phyloP scores from a whole-genome alignment of 78 protist genomes.

The Planoprotostelium fungivorum region DNA sequence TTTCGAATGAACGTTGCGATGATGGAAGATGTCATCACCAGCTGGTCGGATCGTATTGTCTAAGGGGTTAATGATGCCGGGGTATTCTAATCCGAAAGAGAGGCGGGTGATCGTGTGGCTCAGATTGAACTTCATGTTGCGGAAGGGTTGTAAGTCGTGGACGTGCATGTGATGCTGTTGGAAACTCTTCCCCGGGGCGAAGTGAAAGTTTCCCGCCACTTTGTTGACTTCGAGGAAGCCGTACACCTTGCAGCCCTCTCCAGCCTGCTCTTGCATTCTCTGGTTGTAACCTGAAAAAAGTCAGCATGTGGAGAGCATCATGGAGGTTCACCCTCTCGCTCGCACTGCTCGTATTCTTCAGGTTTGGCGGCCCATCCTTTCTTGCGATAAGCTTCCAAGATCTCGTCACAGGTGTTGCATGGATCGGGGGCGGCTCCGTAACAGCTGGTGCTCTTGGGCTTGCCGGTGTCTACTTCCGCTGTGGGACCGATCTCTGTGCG shows the following conservation, averaged over 20 bases:
- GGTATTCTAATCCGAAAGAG: slow-evolving; percentile 82
- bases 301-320: slow-evolving; percentile 4
- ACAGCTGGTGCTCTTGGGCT: slow-evolving; percentile 79
- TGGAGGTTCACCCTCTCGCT: slow-evolving; percentile 16
- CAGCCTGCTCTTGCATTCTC: slow-evolving; percentile 44
- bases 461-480: neutral
- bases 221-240: slow-evolving; percentile 75
- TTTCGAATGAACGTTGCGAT: neutral
- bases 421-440: slow-evolving; percentile 80
- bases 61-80: slow-evolving; percentile 83
- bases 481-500: neutral
- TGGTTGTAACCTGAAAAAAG: slow-evolving; percentile 46
- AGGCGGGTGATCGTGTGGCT: slow-evolving; percentile 71
- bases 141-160: slow-evolving; percentile 66
- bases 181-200: slow-evolving; percentile 81
- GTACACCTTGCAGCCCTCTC: slow-evolving; percentile 83
- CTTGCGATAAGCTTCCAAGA: slow-evolving; percentile 62
- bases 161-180: slow-evolving; percentile 63
- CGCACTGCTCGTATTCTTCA: slow-evolving; percentile 34
- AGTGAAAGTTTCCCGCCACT: slow-evolving; percentile 90
- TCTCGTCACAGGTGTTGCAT: slow-evolving; percentile 89
- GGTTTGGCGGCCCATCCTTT: slow-evolving; percentile 74
- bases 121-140: slow-evolving; percentile 58
- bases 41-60: slow-evolving; percentile 49
- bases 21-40: slow-evolving; percentile 5